These are phyloP conservation scores for Hymenochaete sp. DNA, from an alignment of 1,284 basidiomycete genomes.

Conservation along the genomic window DNA sequence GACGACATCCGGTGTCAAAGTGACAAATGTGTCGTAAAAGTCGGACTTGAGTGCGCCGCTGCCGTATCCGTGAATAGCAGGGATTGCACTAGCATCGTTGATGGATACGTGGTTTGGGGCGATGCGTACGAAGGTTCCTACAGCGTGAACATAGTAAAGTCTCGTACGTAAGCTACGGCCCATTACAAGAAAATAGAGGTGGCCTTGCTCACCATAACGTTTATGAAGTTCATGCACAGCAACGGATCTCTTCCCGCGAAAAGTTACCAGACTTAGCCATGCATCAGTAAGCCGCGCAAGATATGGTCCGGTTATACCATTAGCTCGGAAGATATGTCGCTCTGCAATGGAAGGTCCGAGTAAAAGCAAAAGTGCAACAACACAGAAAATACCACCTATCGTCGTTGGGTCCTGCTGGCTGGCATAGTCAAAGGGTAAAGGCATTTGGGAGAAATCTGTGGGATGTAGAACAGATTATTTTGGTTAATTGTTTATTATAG, in stretches of 20 bases:
- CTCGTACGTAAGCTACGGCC: not conserved
- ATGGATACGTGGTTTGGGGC: constrained; percentile 84
- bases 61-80: constrained; percentile 70
- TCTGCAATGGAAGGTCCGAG: constrained; percentile 54
- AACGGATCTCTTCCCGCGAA: constrained; percentile 67
- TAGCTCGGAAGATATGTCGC: constrained; percentile 42
- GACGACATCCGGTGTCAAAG: constrained; percentile 69
- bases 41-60: constrained; percentile 70
- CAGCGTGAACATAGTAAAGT: not conserved
- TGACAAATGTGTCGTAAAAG: constrained; percentile 79
- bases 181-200: not conserved
- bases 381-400: too few relatives aligned
- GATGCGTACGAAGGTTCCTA: constrained; percentile 76
- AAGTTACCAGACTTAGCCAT: constrained; percentile 66
- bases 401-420: too few relatives aligned
- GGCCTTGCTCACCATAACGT: constrained; percentile 57
- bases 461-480: too few relatives aligned
- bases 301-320: constrained; percentile 60
- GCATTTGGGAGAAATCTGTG: too few relatives aligned
- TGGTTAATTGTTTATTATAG: too few relatives aligned
- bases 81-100: constrained; percentile 70
- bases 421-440: too few relatives aligned
- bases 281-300: constrained; percentile 68
- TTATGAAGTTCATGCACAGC: constrained; percentile 69
- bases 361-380: constrained; percentile 31